A percentile compares a stretch with the other conserved stretches of the same genome.
Evolutionary conservation across 2,329 filamentous ascomycete species (phyloP).

Genomic region (Elsinoe australis): DNA sequence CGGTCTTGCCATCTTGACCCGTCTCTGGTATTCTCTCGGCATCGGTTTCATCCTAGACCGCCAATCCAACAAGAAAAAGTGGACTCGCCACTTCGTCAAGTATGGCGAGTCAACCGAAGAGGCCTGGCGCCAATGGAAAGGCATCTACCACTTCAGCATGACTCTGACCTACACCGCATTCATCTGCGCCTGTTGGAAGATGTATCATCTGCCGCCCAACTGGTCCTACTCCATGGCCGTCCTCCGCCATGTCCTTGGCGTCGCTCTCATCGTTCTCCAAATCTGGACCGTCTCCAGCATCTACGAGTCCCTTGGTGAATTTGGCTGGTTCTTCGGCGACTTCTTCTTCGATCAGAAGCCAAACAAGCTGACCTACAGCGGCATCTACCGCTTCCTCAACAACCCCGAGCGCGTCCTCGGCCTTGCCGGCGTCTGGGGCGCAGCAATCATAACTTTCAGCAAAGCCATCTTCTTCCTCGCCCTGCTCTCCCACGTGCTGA

Average conservation of each 20-base stretch:
- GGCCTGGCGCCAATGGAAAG: slow-evolving; percentile 97
- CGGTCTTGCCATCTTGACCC: slow-evolving; percentile 70
- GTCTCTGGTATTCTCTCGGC: slow-evolving; percentile 85
- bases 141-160: slow-evolving; percentile 87
- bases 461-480: slow-evolving; percentile 79
- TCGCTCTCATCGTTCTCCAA: slow-evolving; percentile 73
- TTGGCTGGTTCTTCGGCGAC: slow-evolving; percentile 98
- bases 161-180: slow-evolving; percentile 84
- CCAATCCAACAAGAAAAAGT: slow-evolving; percentile 85
- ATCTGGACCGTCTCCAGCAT: slow-evolving; percentile 89
- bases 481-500: slow-evolving; percentile 74
- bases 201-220: slow-evolving; percentile 79
- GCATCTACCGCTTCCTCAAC: slow-evolving; percentile 96
- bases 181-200: slow-evolving; percentile 87
- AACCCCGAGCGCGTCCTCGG: slow-evolving; percentile 94
- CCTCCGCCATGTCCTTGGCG: slow-evolving; percentile 78
- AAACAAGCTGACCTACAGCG: slow-evolving; percentile 79
- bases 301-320: slow-evolving; percentile 91
- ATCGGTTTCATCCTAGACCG: slow-evolving; percentile 75
- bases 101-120: slow-evolving; percentile 84
- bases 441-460: slow-evolving; percentile 88
- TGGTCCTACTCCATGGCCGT: slow-evolving; percentile 82
- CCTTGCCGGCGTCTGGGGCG: slow-evolving; percentile 89
- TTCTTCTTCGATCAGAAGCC: slow-evolving; percentile 91
- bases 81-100: slow-evolving; percentile 97